phyloP scores from a whole-genome alignment of 2,329 filamentous ascomycete species.

The Fusarium liriodendri region DNA sequence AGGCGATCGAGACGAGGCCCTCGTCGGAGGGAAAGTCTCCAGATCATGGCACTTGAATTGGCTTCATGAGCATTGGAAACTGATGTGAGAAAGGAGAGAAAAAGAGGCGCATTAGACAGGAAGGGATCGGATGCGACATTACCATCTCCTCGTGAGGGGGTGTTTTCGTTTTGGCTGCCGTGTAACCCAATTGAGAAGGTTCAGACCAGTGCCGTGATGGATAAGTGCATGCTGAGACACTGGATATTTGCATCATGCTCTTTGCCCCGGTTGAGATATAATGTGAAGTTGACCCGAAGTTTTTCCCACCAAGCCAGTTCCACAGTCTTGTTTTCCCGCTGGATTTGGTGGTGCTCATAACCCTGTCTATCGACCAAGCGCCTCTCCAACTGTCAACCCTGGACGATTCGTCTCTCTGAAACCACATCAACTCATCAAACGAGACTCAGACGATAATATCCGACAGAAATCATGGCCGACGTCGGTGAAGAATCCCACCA shows the following conservation, averaged over 20 bases:
- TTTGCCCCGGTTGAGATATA: constrained; percentile 12
- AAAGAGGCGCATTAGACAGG: constrained; percentile 1
- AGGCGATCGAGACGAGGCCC: constrained; percentile 38
- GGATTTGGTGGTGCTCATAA: constrained; percentile 30
- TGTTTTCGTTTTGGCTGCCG: constrained; percentile 32
- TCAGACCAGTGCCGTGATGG: constrained; percentile 8
- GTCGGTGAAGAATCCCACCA: constrained; percentile 77
- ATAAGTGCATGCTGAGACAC: constrained; percentile 24
- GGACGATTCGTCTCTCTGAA: constrained; percentile 16
- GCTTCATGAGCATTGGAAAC: constrained; percentile 6
- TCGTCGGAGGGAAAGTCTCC: constrained; percentile 42
- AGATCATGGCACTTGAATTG: constrained; percentile 43
- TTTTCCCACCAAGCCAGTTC: constrained; percentile 35
- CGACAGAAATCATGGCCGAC: constrained; percentile 78
- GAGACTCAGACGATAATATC: background rate
- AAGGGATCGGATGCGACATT: constrained; percentile 19
- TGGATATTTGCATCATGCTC: constrained; percentile 14
- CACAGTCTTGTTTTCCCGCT: constrained; percentile 34
- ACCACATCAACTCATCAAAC: constrained; percentile 9
- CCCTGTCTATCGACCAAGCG: constrained; percentile 26
- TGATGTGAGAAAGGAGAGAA: constrained; percentile 7
- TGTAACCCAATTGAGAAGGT: constrained; percentile 39
- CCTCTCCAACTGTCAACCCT: constrained; percentile 14
- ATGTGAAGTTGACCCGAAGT: constrained; percentile 31
- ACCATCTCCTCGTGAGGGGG: constrained; percentile 32